Conservation (phyloP, 106 monocot species). For the Gastrodia elata region DNA sequence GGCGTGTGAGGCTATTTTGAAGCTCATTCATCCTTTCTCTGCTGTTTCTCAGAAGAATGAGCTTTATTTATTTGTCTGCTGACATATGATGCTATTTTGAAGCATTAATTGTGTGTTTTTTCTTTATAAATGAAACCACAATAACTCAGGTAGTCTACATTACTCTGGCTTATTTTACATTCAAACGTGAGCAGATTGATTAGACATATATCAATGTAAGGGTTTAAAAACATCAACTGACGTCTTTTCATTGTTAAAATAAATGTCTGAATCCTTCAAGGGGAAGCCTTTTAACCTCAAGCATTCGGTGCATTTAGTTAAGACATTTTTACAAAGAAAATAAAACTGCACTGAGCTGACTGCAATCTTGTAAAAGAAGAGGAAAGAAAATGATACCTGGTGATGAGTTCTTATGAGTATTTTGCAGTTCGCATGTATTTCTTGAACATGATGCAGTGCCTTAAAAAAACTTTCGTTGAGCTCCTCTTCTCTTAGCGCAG, state of each 20-base stretch:
- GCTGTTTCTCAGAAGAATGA: no score
- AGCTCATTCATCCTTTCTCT: no score
- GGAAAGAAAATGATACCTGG: slow-evolving; percentile 42
- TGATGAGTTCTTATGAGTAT: slow-evolving; percentile 87
- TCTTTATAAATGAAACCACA: neutral
- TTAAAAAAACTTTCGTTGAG: slow-evolving; percentile 91
- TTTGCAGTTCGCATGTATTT: slow-evolving; percentile 96
- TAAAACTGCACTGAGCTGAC: neutral
- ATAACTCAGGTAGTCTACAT: neutral
- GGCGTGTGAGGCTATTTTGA: no score
- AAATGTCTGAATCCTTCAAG: neutral
- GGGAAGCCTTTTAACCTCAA: neutral
- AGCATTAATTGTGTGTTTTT: neutral
- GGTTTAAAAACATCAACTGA: neutral
- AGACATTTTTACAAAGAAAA: neutral
- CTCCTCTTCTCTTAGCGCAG: slow-evolving; percentile 83
- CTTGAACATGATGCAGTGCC: slow-evolving; percentile 89
- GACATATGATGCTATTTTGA: no score
- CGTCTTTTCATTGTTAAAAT: neutral
- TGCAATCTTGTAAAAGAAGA: neutral
- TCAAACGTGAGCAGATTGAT: neutral
- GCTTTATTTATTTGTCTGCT: no score
- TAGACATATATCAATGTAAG: neutral
- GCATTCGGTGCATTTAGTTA: neutral
- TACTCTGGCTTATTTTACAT: neutral